These are phyloP conservation scores for Sporobolomyces phaffii DNA, from an alignment of 768 basidiomycete genomes.

Conservation along the genomic window DNA sequence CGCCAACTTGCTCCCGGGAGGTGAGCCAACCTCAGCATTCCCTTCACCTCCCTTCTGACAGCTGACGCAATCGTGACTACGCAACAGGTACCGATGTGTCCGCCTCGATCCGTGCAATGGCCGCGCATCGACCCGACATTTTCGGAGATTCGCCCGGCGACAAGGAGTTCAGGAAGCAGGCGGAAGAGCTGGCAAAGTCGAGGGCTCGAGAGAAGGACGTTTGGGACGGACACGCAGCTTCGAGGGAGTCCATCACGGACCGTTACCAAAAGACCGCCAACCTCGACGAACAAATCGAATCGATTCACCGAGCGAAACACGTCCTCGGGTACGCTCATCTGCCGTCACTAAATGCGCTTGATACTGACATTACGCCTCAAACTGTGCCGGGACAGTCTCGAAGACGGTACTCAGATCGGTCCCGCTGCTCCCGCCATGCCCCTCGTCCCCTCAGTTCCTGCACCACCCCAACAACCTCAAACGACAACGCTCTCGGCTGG, in stretches of 20 bases:
- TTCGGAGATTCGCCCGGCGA: constrained; percentile 93
- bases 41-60: neutral
- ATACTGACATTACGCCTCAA: neutral
- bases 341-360: constrained; percentile 13
- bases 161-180: constrained; percentile 67
- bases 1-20: constrained; percentile 47
- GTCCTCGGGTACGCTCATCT: constrained; percentile 64
- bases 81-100: constrained; percentile 81
- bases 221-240: constrained; percentile 97
- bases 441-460: constrained; percentile 46
- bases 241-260: constrained; percentile 79
- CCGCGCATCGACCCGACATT: constrained; percentile 91
- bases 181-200: constrained; percentile 73
- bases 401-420: constrained; percentile 22
- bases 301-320: constrained; percentile 83
- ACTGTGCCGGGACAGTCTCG: neutral
- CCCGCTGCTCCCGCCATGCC: constrained; percentile 15
- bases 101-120: constrained; percentile 84
- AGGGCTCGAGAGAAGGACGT: constrained; percentile 90
- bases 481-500: constrained; percentile 56
- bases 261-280: constrained; percentile 89
- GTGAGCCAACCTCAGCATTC: constrained; percentile 26
- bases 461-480: constrained; percentile 53
- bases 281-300: constrained; percentile 95
- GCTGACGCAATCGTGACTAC: neutral